Conservation (phyloP, 805 yeast genomes). For the Pichia cephalocereana region DNA sequence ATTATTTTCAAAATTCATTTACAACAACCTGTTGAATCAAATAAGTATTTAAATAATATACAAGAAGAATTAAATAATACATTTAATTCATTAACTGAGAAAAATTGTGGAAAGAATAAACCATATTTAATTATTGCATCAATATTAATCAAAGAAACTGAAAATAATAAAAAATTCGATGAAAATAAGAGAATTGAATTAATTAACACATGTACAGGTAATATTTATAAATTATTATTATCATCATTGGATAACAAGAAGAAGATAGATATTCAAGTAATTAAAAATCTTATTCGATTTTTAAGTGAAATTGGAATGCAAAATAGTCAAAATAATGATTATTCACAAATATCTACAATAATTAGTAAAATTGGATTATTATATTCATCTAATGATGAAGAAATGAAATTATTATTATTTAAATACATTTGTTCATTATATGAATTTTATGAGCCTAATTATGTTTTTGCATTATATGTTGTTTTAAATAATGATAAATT, state of each 20-base stretch:
- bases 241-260: no score
- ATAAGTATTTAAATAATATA: slow-evolving; percentile 14
- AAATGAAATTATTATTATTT: slow-evolving; percentile 11
- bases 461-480: slow-evolving; percentile 18
- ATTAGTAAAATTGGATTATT: slow-evolving; percentile 9
- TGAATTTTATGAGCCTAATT: slow-evolving; percentile 8
- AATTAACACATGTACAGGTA: background rate
- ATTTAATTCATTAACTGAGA: background rate
- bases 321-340: background rate
- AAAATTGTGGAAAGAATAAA: background rate
- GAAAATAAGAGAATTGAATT: background rate
- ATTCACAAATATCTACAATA: background rate
- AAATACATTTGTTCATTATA: slow-evolving; percentile 9
- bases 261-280: background rate
- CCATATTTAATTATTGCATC: background rate
- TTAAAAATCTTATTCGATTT: background rate
- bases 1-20: slow-evolving; percentile 33
- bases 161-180: background rate
- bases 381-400: background rate
- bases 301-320: background rate
- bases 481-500: slow-evolving; percentile 8
- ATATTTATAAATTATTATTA: no score
- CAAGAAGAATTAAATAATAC: slow-evolving; percentile 3
- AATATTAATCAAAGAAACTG: background rate
- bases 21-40: slow-evolving; percentile 22